phyloP scores from a whole-genome alignment of 2,329 filamentous ascomycete species.

The Thermoascus crustaceus region DNA sequence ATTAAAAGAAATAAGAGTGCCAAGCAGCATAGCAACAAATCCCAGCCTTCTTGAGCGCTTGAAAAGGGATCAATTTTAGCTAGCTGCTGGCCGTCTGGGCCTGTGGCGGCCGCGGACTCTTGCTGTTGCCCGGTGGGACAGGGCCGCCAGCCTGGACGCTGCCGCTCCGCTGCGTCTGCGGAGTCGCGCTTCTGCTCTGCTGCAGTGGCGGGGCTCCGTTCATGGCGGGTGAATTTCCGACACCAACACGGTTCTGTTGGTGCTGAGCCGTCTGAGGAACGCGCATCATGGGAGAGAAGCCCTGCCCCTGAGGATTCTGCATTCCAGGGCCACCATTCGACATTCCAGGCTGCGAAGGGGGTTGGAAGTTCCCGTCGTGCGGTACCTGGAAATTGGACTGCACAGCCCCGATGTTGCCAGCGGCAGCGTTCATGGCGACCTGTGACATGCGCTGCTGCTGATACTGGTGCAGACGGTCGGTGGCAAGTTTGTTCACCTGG shows the following conservation, averaged over 20 bases:
- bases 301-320: slow-evolving; percentile 41
- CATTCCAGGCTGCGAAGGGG: slow-evolving; percentile 24
- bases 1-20: too few relatives aligned
- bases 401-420: slow-evolving; percentile 37
- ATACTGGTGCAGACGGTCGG: slow-evolving; percentile 41
- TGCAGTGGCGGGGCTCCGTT: slow-evolving; percentile 30
- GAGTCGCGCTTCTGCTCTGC: slow-evolving; percentile 38
- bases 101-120: slow-evolving; percentile 35
- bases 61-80: slow-evolving; percentile 5
- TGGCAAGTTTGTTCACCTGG: slow-evolving; percentile 46
- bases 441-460: slow-evolving; percentile 44
- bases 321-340: slow-evolving; percentile 28
- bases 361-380: slow-evolving; percentile 30
- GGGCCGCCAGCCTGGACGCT: slow-evolving; percentile 35
- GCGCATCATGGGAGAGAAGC: slow-evolving; percentile 47
- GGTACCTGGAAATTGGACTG: slow-evolving; percentile 34
- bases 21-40: too few relatives aligned
- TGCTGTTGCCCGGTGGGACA: slow-evolving; percentile 28
- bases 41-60: background rate
- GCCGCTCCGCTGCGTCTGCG: slow-evolving; percentile 38
- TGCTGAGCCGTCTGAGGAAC: slow-evolving; percentile 41
- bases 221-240: slow-evolving; percentile 37
- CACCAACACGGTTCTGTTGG: slow-evolving; percentile 30
- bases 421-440: slow-evolving; percentile 45
- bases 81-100: slow-evolving; percentile 33